Evolutionary conservation across 768 basidiomycete genomes (phyloP).

Genomic region (Serendipita vermifera): DNA sequence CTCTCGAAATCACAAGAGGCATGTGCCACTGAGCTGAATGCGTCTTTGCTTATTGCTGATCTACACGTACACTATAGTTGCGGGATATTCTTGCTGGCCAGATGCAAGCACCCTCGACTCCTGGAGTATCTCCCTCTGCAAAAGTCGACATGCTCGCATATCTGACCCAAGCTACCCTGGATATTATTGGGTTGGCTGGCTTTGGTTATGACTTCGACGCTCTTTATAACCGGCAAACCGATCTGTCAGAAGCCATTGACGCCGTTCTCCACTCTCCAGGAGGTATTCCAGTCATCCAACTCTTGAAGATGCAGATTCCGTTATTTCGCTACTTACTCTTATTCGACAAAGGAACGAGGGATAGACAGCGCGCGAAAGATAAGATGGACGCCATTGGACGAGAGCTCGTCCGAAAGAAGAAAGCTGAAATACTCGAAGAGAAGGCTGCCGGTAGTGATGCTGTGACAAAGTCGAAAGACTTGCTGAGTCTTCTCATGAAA

Average conservation of each 20-base stretch:
- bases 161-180: not conserved
- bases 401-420: not conserved
- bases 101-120: too few relatives aligned
- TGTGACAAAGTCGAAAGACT: constrained; percentile 9
- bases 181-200: not conserved
- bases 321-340: not conserved
- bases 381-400: not conserved
- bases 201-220: not conserved
- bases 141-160: constrained; percentile 11
- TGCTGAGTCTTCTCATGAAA: constrained; percentile 13
- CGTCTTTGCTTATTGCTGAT: too few relatives aligned
- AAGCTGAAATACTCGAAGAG: constrained; percentile 14
- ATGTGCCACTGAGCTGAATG: too few relatives aligned
- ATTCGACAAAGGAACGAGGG: not conserved
- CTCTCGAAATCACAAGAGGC: not conserved
- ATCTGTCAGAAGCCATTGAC: constrained; percentile 24
- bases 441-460: not conserved
- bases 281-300: not conserved
- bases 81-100: too few relatives aligned
- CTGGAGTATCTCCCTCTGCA: too few relatives aligned
- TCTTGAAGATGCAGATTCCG: not conserved
- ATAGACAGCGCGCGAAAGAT: not conserved
- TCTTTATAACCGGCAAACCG: constrained; percentile 19
- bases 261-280: constrained; percentile 17
- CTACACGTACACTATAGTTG: too few relatives aligned